Evolutionary conservation across 129 eudicot genomes (phyloP), one percentile per base, ranked within the genome.

Genomic region (Flaveria ramosissima): DNA sequence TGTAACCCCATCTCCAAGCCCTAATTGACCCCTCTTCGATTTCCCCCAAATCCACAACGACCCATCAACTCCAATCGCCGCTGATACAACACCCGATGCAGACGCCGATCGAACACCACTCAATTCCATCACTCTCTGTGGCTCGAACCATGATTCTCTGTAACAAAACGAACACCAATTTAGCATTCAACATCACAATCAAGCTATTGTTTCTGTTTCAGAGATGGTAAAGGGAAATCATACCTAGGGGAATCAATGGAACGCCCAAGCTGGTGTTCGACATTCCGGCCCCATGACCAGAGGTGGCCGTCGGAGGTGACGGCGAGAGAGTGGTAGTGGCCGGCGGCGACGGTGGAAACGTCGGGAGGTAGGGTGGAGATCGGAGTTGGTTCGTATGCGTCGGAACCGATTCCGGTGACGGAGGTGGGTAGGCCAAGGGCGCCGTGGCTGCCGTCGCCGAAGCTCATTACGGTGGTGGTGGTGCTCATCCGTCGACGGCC

Each of bases 221-320:
- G 41, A 36, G 41, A 36, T 5, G 7, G 41, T 36, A 0, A 36
- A 36, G 7, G 7, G 7, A 36, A 36, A 36, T 4, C 41, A 36
- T 36, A 36, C 41, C 41, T 36, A 36, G 96, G 85, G 67, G 91
- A 86, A 73, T 76, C 79, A 23, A 73, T 71, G 72, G 73, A 71
- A 39, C 97, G 97, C 13, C 92, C 97, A 6, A 95, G 91, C 76
- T 95, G 99, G 0, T 71, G 68, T 47, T 95, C 99, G n/a, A 61
- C 74, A 73, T 95, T 95, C 63, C 99, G 92, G 48, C 99, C 99
- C 99, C 99, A 95, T 60, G 99, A 87, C 99, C 97, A 95, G 63
- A 91, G 72, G 36, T 91, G 85, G 7, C 97, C 99, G 26, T 80
- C 61, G 51, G 82, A 77, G 32, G 97, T 95, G 56, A 95, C 88